These are phyloP conservation scores for Blastocrithidia nonstop DNA, from an alignment of 208 protist species.

Conservation along the genomic window DNA sequence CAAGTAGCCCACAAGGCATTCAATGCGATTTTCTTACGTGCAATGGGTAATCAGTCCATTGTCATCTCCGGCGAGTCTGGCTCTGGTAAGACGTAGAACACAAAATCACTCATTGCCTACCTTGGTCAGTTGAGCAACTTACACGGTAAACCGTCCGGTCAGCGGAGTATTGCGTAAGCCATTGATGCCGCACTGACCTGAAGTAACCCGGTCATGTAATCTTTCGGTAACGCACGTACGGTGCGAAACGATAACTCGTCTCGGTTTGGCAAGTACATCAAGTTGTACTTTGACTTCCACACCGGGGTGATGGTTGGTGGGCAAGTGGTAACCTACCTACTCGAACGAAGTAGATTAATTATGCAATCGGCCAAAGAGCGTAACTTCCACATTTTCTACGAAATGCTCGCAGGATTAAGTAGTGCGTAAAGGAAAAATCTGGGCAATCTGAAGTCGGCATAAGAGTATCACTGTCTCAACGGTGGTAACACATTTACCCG, in stretches of 20 bases:
- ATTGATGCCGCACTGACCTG: constrained; percentile 61
- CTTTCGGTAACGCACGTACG: constrained; percentile 89
- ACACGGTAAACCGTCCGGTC: constrained; percentile 50
- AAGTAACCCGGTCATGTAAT: constrained; percentile 89
- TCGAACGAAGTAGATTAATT: constrained; percentile 90
- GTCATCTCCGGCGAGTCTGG: constrained; percentile 92
- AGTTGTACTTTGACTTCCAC: constrained; percentile 82
- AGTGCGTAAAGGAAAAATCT: constrained; percentile 50
- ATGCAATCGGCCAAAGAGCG: constrained; percentile 80
- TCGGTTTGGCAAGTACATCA: constrained; percentile 92
- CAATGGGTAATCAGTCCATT: constrained; percentile 75
- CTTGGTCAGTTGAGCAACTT: constrained; percentile 68
- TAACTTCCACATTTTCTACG: constrained; percentile 95
- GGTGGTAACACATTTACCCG: constrained; percentile 68
- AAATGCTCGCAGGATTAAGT: constrained; percentile 80
- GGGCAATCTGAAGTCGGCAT: constrained; percentile 39
- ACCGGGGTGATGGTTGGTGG: constrained; percentile 79
- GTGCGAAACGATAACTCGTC: constrained; percentile 89
- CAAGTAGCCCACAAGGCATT: constrained; percentile 78
- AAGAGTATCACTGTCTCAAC: constrained; percentile 81
- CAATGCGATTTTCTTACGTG: constrained; percentile 56
- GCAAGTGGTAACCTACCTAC: constrained; percentile 78
- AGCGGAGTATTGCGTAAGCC: constrained; percentile 48
- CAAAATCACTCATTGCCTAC: constrained; percentile 80
- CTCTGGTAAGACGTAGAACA: constrained; percentile 91